Evolutionary conservation across 1,284 basidiomycete species (phyloP).

Genomic region (Cryptococcus amylolentus): DNA sequence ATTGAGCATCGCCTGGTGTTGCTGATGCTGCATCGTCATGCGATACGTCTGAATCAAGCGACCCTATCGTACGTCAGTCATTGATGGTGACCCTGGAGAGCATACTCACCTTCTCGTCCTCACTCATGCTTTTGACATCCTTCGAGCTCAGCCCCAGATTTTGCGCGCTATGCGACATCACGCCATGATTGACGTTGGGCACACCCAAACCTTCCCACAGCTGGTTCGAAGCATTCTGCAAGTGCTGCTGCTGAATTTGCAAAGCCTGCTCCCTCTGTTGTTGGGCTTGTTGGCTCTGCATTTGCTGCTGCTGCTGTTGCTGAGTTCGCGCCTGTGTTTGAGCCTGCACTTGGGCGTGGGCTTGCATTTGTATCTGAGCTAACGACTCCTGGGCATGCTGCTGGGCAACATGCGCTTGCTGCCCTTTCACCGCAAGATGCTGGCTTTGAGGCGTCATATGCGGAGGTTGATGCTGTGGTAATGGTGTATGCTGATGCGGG

Average conservation of each 20-base stretch:
- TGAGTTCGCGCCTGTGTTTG: constrained; percentile 17
- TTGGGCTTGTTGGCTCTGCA: constrained; percentile 12
- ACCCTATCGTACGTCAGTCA: constrained; percentile 12
- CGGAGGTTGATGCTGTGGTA: constrained; percentile 19
- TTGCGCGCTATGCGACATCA: constrained; percentile 35
- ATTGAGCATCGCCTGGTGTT: constrained; percentile 25
- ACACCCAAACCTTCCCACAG: constrained; percentile 32
- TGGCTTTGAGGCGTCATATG: constrained; percentile 20
- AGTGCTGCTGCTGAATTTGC: constrained; percentile 26
- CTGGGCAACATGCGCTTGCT: constrained; percentile 15
- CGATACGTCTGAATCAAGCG: constrained; percentile 30
- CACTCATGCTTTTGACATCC: constrained; percentile 28
- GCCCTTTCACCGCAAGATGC: constrained; percentile 10
- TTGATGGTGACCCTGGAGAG: neutral
- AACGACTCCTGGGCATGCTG: constrained; percentile 13
- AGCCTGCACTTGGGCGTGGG: constrained; percentile 19
- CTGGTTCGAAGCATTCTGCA: constrained; percentile 24
- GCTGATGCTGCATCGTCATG: constrained; percentile 23
- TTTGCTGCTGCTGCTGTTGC: constrained; percentile 17
- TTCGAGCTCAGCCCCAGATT: constrained; percentile 30
- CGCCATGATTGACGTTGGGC: constrained; percentile 27
- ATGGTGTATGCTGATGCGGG: constrained; percentile 22
- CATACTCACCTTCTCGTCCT: constrained; percentile 34
- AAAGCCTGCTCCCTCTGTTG: constrained; percentile 26
- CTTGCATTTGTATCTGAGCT: constrained; percentile 14